Base-by-base conservation (phyloP, 495 filamentous ascomycete genomes). In the Penicillium egyptiacum region DNA sequence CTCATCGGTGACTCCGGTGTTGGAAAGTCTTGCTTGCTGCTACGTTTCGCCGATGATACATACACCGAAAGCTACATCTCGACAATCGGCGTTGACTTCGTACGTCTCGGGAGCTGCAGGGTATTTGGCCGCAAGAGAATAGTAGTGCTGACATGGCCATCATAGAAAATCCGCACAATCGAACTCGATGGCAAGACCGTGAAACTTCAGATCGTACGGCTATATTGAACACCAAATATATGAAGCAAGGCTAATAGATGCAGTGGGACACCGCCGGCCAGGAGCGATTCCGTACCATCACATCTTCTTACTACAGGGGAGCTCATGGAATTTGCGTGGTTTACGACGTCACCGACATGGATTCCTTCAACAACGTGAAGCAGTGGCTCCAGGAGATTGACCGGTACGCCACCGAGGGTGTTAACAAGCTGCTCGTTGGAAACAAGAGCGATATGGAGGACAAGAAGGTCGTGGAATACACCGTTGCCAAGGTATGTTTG, bases 401-500 rank as follows among this genome's bases (percentile, higher is more conserved):
- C 77, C 86, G 95, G 66, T 98, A 98, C 66, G 94, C 94, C 59
- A 98, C 94, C 53, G 94, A 98, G 75, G 95, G 95, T 66, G 94
- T 98, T 66, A 98, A 98, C 83, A 98, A 98, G 80, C 85, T 98
- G 49, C 86, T 98, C 54, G 94, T 98, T 53, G 94, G 94, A 66
- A 98, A 98, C 86, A 98, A 98, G 87, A 95, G 90, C 74, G 94
- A 98, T 89, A 98, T 98, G 90, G 86, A 94, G 62, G 94, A 98
- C 77, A 98, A 98, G 88, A 98, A 98, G 81, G 95, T 98, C 10
- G 94, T 98, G 40, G 95, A 98, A 72, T 98, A 98, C 84, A 96
- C 92, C 57, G 95, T 97, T 61, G 94, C 95, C 50, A 98, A 98
- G 90, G 94, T 97, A 75, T 67, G 26, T 28, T 51, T 41, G n/a